phyloP scores from a whole-genome alignment of 1,139 yeast genomes.

The Sugiyamaella xylanicola region DNA sequence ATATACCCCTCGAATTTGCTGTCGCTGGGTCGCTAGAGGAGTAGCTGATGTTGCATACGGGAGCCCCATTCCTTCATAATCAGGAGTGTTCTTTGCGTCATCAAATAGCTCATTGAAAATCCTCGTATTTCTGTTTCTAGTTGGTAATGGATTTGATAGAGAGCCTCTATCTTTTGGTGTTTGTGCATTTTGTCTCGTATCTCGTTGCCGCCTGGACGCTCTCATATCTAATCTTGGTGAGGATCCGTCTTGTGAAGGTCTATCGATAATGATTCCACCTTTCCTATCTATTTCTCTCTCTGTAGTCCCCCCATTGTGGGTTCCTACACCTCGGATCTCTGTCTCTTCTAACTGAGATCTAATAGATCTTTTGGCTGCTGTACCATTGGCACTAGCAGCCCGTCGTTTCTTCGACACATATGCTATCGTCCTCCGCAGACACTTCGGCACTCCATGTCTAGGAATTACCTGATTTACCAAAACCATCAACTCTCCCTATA shows the following conservation, averaged over 20 bases:
- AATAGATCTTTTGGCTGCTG: neutral
- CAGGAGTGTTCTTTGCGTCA: conserved; percentile 1
- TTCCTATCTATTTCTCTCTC: too few species aligned
- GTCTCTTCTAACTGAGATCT: too few species aligned
- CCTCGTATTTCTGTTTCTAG: neutral
- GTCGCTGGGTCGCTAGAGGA: conserved; percentile 26
- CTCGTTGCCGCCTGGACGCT: too few species aligned
- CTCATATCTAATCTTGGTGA: too few species aligned
- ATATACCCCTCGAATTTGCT: conserved; percentile 36
- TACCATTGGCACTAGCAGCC: neutral
- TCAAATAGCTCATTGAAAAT: neutral
- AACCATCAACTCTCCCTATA: too few species aligned
- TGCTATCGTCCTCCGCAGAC: conserved; percentile 5
- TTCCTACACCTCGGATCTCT: too few species aligned
- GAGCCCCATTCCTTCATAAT: conserved; percentile 12
- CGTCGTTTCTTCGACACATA: conserved; percentile 15
- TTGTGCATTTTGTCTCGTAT: too few species aligned
- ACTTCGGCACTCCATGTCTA: neutral
- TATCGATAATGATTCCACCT: too few species aligned
- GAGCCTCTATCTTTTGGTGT: too few species aligned
- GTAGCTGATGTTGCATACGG: conserved; percentile 31
- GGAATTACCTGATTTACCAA: too few species aligned
- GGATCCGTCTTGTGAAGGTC: too few species aligned
- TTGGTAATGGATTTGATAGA: neutral
- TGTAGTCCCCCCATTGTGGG: too few species aligned